Conservation (phyloP, 2,329 filamentous ascomycete genomes). For the Fusarium sp. region DNA sequence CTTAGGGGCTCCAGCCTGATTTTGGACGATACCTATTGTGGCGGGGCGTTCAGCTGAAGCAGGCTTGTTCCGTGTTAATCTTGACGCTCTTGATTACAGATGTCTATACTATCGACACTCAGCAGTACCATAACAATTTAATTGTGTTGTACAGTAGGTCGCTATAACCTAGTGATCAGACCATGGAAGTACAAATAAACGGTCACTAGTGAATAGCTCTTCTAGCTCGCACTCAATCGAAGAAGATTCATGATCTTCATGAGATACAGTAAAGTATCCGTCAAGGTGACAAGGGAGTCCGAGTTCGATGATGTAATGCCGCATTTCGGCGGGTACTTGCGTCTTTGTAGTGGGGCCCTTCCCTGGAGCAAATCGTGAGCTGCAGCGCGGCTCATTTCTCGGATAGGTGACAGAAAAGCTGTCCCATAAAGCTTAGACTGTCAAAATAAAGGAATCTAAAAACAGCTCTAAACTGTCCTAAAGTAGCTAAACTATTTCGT, state of each 20-base stretch:
- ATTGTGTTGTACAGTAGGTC: neutral
- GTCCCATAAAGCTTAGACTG: no score
- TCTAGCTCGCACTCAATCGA: conserved; percentile 11
- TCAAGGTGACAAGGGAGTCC: conserved; percentile 3
- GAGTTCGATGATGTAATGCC: conserved; percentile 47
- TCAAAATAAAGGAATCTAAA: no score
- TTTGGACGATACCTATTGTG: conserved; percentile 26
- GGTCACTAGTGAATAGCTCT: neutral
- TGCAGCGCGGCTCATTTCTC: conserved; percentile 29
- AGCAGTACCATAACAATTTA: neutral
- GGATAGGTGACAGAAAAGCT: neutral
- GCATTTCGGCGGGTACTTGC: conserved; percentile 15
- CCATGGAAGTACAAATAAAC: neutral
- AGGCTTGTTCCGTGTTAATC: conserved; percentile 27
- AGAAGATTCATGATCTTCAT: conserved; percentile 28
- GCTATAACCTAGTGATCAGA: no score
- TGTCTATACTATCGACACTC: neutral
- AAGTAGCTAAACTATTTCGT: no score
- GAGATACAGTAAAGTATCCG: conserved; percentile 1
- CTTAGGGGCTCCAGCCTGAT: conserved; percentile 37
- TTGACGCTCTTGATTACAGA: neutral
- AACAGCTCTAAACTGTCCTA: no score
- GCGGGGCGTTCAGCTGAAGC: conserved; percentile 39
- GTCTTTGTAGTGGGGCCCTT: conserved; percentile 19
- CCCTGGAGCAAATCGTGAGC: conserved; percentile 20